Conservation (phyloP, 2,329 filamentous ascomycete species). For the Ascocoryne sarcoides region DNA sequence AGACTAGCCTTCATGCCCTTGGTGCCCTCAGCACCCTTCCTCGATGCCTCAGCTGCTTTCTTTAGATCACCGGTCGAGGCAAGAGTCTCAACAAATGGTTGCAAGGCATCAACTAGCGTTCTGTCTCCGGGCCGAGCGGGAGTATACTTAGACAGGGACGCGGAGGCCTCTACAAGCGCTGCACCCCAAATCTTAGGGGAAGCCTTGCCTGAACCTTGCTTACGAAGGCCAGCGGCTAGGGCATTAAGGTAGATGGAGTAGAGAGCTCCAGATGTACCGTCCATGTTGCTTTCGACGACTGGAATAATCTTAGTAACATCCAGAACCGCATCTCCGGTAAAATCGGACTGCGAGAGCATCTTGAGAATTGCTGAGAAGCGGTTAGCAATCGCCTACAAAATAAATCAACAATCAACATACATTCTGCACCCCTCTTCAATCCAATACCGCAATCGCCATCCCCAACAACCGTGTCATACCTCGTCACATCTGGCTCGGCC, state of each 20-base stretch:
- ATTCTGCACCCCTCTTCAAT: slow-evolving; percentile 60
- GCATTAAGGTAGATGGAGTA: slow-evolving; percentile 71
- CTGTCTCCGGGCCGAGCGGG: slow-evolving; percentile 83
- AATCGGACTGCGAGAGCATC: slow-evolving; percentile 32
- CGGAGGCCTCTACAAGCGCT: slow-evolving; percentile 63
- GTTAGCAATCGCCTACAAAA: neutral
- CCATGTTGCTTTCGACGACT: slow-evolving; percentile 62
- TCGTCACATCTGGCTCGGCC: slow-evolving; percentile 57
- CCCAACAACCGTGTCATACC: slow-evolving; percentile 61
- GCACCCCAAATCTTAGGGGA: slow-evolving; percentile 44
- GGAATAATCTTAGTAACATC: slow-evolving; percentile 52
- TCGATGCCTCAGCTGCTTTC: slow-evolving; percentile 67
- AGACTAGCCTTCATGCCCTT: slow-evolving; percentile 89
- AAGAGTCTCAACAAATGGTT: slow-evolving; percentile 75
- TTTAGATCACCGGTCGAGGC: slow-evolving; percentile 55
- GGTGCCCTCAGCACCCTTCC: slow-evolving; percentile 69
- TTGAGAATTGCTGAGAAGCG: slow-evolving; percentile 33
- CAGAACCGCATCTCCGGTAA: slow-evolving; percentile 48
- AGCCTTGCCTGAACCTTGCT: slow-evolving; percentile 27
- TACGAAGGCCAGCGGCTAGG: slow-evolving; percentile 42
- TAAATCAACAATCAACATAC: slow-evolving; percentile 12
- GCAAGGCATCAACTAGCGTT: slow-evolving; percentile 81
- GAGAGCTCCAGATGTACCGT: slow-evolving; percentile 67
- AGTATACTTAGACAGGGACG: slow-evolving; percentile 72
- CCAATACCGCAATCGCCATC: slow-evolving; percentile 66